phyloP scores from a whole-genome alignment of 2,329 filamentous ascomycete species.

The Daldinia sp. region DNA sequence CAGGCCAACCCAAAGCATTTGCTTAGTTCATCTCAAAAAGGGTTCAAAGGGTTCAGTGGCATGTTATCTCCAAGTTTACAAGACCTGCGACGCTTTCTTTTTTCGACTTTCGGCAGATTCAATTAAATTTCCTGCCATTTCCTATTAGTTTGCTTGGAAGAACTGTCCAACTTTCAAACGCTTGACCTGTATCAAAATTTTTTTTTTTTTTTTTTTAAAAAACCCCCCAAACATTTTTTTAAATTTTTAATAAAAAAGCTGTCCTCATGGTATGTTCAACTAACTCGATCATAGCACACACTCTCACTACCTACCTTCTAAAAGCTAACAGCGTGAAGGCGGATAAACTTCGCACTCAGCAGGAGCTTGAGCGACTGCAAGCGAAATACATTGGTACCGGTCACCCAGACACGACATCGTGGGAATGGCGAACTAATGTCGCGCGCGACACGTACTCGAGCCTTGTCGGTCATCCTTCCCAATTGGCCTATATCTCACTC shows the following conservation, averaged over 20 bases:
- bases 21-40: neutral
- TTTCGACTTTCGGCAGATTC: neutral
- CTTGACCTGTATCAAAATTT: neutral
- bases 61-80: too few relatives aligned
- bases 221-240: too few relatives aligned
- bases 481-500: slow-evolving; percentile 88
- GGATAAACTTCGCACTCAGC: slow-evolving; percentile 96
- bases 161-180: neutral
- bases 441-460: slow-evolving; percentile 90
- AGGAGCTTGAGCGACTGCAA: slow-evolving; percentile 97
- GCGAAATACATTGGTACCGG: slow-evolving; percentile 96
- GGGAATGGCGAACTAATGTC: slow-evolving; percentile 97
- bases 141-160: neutral
- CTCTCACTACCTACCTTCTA: neutral
- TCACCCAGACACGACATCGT: slow-evolving; percentile 94
- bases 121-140: neutral
- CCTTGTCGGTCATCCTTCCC: slow-evolving; percentile 87
- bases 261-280: slow-evolving; percentile 7
- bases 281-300: neutral
- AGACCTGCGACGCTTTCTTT: too few relatives aligned
- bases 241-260: neutral
- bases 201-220: too few relatives aligned
- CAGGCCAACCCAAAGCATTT: neutral
- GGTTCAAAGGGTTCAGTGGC: too few relatives aligned
- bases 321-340: slow-evolving; percentile 61